Evolutionary conservation across 1,284 basidiomycete species (phyloP), one percentile per base, ranked within the genome.

Genomic region (Ganoderma meredithae): DNA sequence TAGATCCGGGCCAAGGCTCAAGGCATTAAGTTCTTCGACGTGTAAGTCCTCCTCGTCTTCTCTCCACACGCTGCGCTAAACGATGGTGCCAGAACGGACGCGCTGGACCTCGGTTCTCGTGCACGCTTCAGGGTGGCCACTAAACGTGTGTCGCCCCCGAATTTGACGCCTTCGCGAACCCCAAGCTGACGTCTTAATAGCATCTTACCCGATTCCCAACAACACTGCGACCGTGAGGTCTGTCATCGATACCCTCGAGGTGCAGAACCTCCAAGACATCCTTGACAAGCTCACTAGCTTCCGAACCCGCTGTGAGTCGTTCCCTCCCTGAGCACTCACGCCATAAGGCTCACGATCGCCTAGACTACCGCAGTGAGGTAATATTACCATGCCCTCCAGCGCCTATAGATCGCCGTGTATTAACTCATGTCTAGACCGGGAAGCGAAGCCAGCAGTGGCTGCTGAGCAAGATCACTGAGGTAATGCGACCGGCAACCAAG

Each of bases 361-460:
- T 64, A 94, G 92, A 94, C 78, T 94, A 94, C 76, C 90, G 90
- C 63, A 93, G 91, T 83, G 85, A 92, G 73, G 92, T 93, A 81
- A 80, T 60, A 41, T 39, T 60, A 43, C 39, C 9, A 9, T 79
- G 25, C 31, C 22, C 1, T 39, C 41, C 33, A 31, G 31, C n/a
- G 31, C 43, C 56, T 64, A 27, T 64, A 31, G 71, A 44, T 31
- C 60, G 53, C 70, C 25, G 67, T 44, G 56, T 61, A 44, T 71
- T 67, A 43, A 71, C 60, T 61, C 64, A 67, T 67, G 61, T 70
- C 36, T 74, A 95, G 86, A 94, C 91, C 10, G 98, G 97, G 27
- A 87, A 76, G 73, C 78, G 92, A 77, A 93, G 93, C 74, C 95
- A 98, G 78, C 80, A 87, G 69, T 99, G 96, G 96, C 85, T 99